Evolutionary conservation across 2,329 filamentous ascomycete species (phyloP).

Genomic region (Fusarium pseudograminearum): DNA sequence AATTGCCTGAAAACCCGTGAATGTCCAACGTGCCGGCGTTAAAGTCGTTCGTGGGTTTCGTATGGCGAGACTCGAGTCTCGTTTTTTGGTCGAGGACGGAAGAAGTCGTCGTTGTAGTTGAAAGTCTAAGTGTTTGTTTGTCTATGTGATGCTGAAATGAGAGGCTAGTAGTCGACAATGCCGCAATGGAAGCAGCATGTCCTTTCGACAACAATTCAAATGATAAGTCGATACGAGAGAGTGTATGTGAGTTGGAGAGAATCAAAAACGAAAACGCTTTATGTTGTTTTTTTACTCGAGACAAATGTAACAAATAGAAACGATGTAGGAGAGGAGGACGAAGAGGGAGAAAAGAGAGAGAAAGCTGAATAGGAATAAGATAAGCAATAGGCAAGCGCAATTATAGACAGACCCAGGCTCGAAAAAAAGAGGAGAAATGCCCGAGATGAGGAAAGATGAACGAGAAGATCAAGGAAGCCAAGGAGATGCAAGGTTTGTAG

Average conservation of each 20-base stretch:
- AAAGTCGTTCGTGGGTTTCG: conserved; percentile 33
- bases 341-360: conserved; percentile 21
- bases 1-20: conserved; percentile 43
- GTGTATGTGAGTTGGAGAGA: conserved; percentile 24
- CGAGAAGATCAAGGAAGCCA: conserved; percentile 31
- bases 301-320: conserved; percentile 34
- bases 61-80: conserved; percentile 23
- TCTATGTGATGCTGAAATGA: conserved; percentile 46
- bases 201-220: conserved; percentile 36
- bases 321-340: conserved; percentile 28
- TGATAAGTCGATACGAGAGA: conserved; percentile 22
- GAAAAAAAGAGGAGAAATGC: conserved; percentile 37
- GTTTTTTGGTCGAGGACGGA: not conserved
- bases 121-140: not conserved
- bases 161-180: conserved; percentile 45
- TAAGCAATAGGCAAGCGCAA: conserved; percentile 27
- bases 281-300: conserved; percentile 18
- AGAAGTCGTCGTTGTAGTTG: conserved; percentile 33
- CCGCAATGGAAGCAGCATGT: conserved; percentile 47
- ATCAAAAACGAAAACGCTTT: conserved; percentile 39
- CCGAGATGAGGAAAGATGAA: conserved; percentile 39
- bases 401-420: conserved; percentile 20
- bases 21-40: conserved; percentile 45
- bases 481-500: conserved; percentile 35
- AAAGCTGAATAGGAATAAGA: conserved; percentile 29